Evolutionary conservation across 2,329 filamentous ascomycete species (phyloP).

Genomic region (Epichloe bromicola): DNA sequence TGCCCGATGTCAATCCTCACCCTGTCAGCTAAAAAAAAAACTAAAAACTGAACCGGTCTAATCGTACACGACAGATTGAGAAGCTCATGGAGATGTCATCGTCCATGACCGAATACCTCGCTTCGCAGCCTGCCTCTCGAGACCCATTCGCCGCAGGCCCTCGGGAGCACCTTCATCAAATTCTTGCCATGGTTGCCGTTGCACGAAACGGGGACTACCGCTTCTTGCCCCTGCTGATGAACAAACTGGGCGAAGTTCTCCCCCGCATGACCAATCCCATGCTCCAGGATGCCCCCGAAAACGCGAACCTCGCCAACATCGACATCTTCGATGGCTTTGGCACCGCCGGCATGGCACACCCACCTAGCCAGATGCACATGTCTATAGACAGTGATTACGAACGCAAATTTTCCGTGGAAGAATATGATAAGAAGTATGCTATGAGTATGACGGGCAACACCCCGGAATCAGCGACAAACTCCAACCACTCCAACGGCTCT

Average conservation of each 20-base stretch:
- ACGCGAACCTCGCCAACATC: conserved; percentile 35
- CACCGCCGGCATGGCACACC: conserved; percentile 46
- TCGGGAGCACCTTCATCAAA: conserved; percentile 58
- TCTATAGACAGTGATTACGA: conserved; percentile 35
- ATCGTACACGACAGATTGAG: conserved; percentile 42
- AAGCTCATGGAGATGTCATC: conserved; percentile 69
- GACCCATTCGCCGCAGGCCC: conserved; percentile 54
- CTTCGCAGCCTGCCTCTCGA: conserved; percentile 45
- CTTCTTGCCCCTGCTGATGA: conserved; percentile 63
- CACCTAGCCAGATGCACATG: conserved; percentile 27
- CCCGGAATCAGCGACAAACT: conserved; percentile 20
- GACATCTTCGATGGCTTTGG: conserved; percentile 57
- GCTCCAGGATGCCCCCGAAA: conserved; percentile 46
- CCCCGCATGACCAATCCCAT: conserved; percentile 45
- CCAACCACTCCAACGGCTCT: conserved; percentile 18
- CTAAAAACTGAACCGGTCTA: background rate
- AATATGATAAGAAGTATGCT: conserved; percentile 27
- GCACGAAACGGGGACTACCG: conserved; percentile 65
- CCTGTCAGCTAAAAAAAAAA: background rate
- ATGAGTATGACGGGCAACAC: conserved; percentile 22
- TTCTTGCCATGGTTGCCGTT: conserved; percentile 53
- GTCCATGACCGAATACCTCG: conserved; percentile 60
- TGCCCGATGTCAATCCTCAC: conserved; percentile 6
- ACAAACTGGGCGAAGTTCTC: conserved; percentile 64
- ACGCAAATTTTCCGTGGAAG: conserved; percentile 30